Base-by-base conservation (phyloP, 1,284 basidiomycete species). In the Laetiporus sulphureus region DNA sequence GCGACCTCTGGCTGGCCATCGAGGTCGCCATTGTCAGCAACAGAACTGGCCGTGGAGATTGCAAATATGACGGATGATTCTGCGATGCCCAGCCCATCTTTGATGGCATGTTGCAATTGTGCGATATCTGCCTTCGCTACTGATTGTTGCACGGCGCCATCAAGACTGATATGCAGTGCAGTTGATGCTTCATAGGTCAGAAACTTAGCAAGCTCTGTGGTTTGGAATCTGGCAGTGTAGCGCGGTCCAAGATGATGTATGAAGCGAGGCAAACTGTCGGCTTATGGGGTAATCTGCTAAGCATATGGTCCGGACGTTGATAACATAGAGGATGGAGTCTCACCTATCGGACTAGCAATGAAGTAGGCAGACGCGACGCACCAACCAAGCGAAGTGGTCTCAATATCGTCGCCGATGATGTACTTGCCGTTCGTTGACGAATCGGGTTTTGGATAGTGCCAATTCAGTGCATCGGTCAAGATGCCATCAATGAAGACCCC, bases 151-250 rank as follows among this genome's bases (percentile, higher is more conserved):
- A 53, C 45, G n/a, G 51, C 54, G 13, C 63, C 52, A 18, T 55
- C 60, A 24, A 89, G 61, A 46, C 77, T 77, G 66, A 88, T 82
- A 53, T 82, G 85, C 30, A 88, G 66, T 0, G 85, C 84, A 0
- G 85, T 86, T 3, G 81, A 75, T 0, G 81, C 81, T 48, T 86
- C 81, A 56, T 88, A 90, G 0, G 84, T 89, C 36, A 90, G 65
- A 56, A 88, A 88, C 32, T 74, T 78, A 45, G 77, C 67, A 20
- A 89, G 67, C 3, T 64, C 62, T 58, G 55, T 36, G 52, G 77
- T 63, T 73, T 87, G 86, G 57, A 88, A 86, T 25, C 76, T 77
- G 21, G 77, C 80, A 2, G 66, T 67, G 47, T 91, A 90, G 25
- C 81, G 75, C 3, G 85, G 83, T 2, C 84, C 83, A 10, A 91